Evolutionary conservation across 768 basidiomycete genomes (phyloP), one percentile per base, ranked within the genome.

Genomic region (Mrakia blollopis): DNA sequence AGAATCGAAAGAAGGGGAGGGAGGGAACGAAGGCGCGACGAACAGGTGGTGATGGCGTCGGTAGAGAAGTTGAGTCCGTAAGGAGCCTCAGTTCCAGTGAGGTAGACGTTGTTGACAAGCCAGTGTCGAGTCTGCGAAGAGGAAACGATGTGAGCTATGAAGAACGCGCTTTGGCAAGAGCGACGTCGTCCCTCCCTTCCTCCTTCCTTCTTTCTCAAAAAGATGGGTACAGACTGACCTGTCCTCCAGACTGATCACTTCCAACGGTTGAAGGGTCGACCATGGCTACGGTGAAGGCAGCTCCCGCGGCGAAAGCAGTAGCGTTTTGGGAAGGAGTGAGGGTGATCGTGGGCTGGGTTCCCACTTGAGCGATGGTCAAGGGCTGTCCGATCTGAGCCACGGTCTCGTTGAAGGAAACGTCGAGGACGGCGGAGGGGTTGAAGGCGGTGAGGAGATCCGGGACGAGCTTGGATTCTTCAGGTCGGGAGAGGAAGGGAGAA

Each of bases 191-290:
- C 67, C 28, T 54, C 28, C 47, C 50, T 35, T 30, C 18, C 39
- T 35, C 30, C 35, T 23, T 11, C 52, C 25, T 8, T n/a, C 73
- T 4, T 54, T 68, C 72, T 16, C n/a, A 1, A 50, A 44, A 10
- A 10, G 4, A 35, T 39, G 4, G 57, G 8, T 14, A 21, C 23
- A 30, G 25, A 71, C 76, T 25, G n/a, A 79, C 75, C 79, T 89
- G 88, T 28, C 88, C 89, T 13, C 85, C 83, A 52, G 86, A 83
- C 73, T 88, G 84, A 79, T 90, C 86, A 68, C 87, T 84, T 54
- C 91, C 91, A 52, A 90, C 89, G 32, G 87, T 81, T 77, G 88
- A 89, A 18, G 91, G 90, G 80, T 94, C 92, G 41, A 89, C 87
- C 91, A 94, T 91, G 72, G 88, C 85, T 50, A 93, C 81, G 35